phyloP scores from a whole-genome alignment of 208 protist species.

The Trypanosoma congolense region DNA sequence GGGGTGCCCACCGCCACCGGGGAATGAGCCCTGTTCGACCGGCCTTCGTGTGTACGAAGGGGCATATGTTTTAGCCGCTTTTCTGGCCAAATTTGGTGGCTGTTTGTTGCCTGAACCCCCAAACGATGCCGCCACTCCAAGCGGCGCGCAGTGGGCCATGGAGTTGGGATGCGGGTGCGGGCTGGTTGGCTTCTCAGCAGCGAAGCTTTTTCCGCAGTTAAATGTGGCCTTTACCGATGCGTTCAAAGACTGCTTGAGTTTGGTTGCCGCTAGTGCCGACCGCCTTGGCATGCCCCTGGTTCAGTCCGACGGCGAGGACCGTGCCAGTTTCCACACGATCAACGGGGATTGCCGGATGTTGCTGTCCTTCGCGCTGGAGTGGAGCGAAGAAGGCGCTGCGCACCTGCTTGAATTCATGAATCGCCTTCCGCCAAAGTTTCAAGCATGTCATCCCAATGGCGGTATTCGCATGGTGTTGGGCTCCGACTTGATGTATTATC shows the following conservation, averaged over 20 bases:
- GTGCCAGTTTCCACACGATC: background rate
- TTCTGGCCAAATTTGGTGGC: constrained; percentile 35
- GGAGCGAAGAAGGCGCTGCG: constrained; percentile 25
- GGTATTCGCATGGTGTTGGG: constrained; percentile 37
- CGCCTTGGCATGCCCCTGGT: constrained; percentile 3
- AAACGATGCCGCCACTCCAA: background rate
- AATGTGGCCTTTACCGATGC: constrained; percentile 53
- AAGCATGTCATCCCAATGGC: constrained; percentile 1
- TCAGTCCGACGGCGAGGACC: background rate
- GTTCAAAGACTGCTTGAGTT: constrained; percentile 34
- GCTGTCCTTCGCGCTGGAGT: constrained; percentile 34
- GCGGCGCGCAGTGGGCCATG: constrained; percentile 20
- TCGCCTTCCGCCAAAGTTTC: background rate
- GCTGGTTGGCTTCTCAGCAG: constrained; percentile 42
- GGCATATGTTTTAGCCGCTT: constrained; percentile 50
- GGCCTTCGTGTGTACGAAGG: constrained; percentile 73
- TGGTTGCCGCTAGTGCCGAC: constrained; percentile 26
- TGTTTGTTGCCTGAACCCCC: constrained; percentile 18
- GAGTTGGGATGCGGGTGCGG: constrained; percentile 73
- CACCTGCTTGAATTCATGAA: constrained; percentile 15
- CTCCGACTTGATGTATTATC: constrained; percentile 72
- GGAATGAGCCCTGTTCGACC: constrained; percentile 33
- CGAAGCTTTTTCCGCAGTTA: constrained; percentile 17
- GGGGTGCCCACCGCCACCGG: background rate
- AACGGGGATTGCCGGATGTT: background rate